phyloP scores from a whole-genome alignment of 352 stramenopile genomes.

The Aphanomyces invadans region DNA sequence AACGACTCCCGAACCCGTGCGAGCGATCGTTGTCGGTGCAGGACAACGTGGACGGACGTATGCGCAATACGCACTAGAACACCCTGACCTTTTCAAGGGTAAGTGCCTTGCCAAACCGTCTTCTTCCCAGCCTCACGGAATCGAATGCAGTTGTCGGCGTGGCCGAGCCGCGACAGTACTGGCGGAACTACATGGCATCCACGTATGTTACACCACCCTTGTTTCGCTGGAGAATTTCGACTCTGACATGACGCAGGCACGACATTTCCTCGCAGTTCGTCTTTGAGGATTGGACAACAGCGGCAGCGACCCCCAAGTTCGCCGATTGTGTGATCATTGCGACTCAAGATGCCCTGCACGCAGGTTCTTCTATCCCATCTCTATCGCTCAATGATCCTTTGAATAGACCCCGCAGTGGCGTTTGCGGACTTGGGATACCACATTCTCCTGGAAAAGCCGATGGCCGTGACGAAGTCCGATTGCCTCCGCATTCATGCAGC shows the following conservation, averaged over 20 bases:
- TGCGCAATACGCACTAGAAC: slow-evolving; percentile 25
- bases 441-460: slow-evolving; percentile 29
- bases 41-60: slow-evolving; percentile 25
- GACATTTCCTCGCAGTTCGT: neutral
- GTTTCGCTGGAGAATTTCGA: neutral
- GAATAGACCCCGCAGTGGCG: slow-evolving; percentile 19
- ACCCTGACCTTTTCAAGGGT: slow-evolving; percentile 23
- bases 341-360: slow-evolving; percentile 26
- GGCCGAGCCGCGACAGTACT: slow-evolving; percentile 23
- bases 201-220: neutral
- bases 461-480: slow-evolving; percentile 24
- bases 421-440: slow-evolving; percentile 29
- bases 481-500: slow-evolving; percentile 23
- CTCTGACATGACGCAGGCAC: slow-evolving; percentile 8
- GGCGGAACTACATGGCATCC: slow-evolving; percentile 10
- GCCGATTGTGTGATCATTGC: slow-evolving; percentile 27
- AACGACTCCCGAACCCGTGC: slow-evolving; percentile 13
- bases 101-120: neutral
- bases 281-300: slow-evolving; percentile 20
- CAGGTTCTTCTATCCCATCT: neutral
- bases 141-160: slow-evolving; percentile 18
- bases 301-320: slow-evolving; percentile 11
- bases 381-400: neutral
- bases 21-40: slow-evolving; percentile 22
- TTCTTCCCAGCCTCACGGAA: neutral